Evolutionary conservation across 2,329 filamentous ascomycete genomes (phyloP), one percentile per base, ranked within the genome.

Genomic region (Fusarium pseudograminearum): DNA sequence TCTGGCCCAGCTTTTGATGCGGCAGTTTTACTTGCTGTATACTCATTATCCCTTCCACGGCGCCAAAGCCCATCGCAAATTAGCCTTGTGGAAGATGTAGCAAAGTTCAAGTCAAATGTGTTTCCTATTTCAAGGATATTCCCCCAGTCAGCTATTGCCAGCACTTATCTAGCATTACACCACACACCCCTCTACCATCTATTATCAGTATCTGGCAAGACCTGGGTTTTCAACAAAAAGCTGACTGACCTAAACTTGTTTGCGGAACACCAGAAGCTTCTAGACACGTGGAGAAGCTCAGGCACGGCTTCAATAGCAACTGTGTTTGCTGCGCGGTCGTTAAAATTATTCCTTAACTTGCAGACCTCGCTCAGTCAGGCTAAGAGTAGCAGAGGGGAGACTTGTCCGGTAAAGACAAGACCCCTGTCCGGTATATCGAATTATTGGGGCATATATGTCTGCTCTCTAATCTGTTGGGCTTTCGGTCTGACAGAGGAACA

Each of bases 391-490:
- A 69, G 45, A 55, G 57, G 45, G 41, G 60, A 60, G 50, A 24
- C 18, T 22, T 48, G 34, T 18, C 53, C 20, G 22, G 46, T 38
- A 33, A 56, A 71, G 30, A 67, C 60, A 26, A 67, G 69, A 18
- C 47, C 64, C 15, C 75, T 78, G 59, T 73, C 66, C 20, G 81
- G 83, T 54, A 78, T 87, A 42, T 83, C 82, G 3, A 82, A 86
- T 65, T 87, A 85, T 71, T 88, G 86, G 86, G 83, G 79, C 33
- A 72, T 88, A 50, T 89, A 89, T 71, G 83, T 86, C 10, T 88
- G 86, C 65, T 80, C 85, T 10, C 80, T 90, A 51, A 85, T 89
- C 67, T 88, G 85, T 78, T 90, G 87, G 87, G 86, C 86, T 2
- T 86, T 84, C 67, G 82, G 83, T 4, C 79, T 85, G 59, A 62